Evolutionary conservation across 306 rosid genomes (phyloP), one percentile per base, ranked within the genome.

Genomic region (Vigna radiata): DNA sequence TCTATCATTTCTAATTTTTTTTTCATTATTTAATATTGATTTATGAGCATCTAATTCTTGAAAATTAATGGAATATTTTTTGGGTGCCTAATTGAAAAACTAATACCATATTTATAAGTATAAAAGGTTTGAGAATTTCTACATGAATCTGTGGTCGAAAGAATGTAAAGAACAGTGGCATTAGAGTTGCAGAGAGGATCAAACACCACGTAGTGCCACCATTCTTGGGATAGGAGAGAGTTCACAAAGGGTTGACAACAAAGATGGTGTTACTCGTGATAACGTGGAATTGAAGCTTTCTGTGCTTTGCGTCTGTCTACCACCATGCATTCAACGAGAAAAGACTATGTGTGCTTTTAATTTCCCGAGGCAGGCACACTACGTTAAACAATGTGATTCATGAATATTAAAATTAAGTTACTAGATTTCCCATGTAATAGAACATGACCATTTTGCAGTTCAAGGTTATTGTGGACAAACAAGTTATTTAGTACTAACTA

Each of bases 251-350:
- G 77, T 72, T 65, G 83, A 56, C 52, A 59, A 82, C 13, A 70
- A 31, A 69, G 52, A 76, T 48, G 47, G 65, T 52, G 66, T 72
- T 70, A 15, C 43, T 78, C 21, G 36, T 43, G 72, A 72, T 82
- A 73, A 60, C 87, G 87, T 83, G 75, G 56, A 76, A 83, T 72
- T 46, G 39, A 79, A 88, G 87, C 36, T 59, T 37, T 41, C 68
- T 72, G 85, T 88, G 88, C 78, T 83, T 80, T 79, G 85, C 89
- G 86, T 87, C 67, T 88, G 91, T 88, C 91, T 80, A 65, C 88
- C 76, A 82, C 87, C 89, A 70, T 73, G 58, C 82, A 77, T 47
- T 80, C 73, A 72, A 83, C 83, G 78, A 83, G 87, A 69, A 72
- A 70, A 81, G 13, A 14, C 37, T 44, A 33, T 44, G 70, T 44